Conservation (phyloP, 441 rosid genomes). For the Omphalea diandra region DNA sequence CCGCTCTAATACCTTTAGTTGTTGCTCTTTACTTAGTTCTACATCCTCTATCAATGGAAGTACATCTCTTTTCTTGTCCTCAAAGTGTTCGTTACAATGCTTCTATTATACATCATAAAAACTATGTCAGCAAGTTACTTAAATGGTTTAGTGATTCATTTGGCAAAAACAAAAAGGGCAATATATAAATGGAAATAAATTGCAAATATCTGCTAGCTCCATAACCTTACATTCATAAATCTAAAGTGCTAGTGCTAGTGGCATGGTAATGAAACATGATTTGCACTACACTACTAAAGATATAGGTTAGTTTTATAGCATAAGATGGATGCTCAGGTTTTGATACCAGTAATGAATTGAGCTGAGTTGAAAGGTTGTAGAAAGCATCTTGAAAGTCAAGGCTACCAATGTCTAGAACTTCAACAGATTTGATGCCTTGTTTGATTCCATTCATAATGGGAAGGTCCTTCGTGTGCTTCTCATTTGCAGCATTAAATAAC, state of each 20-base stretch:
- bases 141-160: too few species aligned
- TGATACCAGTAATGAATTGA: constrained; percentile 56
- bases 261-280: background rate
- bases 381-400: constrained; percentile 53
- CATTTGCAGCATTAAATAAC: constrained; percentile 53
- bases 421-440: constrained; percentile 65
- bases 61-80: constrained; percentile 56
- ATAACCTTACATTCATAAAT: background rate
- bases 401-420: constrained; percentile 44
- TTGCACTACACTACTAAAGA: background rate
- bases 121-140: background rate
- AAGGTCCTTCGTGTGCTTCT: constrained; percentile 65
- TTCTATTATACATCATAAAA: constrained; percentile 27
- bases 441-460: constrained; percentile 77
- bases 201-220: background rate
- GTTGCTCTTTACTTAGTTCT: constrained; percentile 51
- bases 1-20: constrained; percentile 36
- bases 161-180: too few species aligned
- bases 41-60: constrained; percentile 60
- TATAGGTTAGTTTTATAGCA: background rate
- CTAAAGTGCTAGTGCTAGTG: background rate
- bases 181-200: background rate
- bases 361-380: constrained; percentile 46
- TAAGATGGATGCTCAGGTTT: background rate
- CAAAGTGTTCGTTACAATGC: constrained; percentile 54